Evolutionary conservation across 2,329 filamentous ascomycete genomes (phyloP), one percentile per base, ranked within the genome.

Genomic region (Exserohilum rostratum): DNA sequence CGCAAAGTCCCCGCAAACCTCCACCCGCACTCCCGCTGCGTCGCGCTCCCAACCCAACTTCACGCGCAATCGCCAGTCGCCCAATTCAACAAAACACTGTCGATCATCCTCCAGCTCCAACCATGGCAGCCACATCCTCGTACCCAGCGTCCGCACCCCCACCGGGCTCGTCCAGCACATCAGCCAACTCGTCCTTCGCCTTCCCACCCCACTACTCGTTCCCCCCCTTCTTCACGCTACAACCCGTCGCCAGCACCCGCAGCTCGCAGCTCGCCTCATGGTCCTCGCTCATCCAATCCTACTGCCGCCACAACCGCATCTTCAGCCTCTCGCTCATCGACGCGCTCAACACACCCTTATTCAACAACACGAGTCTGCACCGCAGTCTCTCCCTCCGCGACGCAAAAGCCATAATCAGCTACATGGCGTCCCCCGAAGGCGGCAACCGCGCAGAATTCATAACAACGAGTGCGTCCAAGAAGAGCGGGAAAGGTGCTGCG

Each of bases 201-300:
- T 78, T 78, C 62, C 78, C 79, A 31, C 70, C 77, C 9, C 79
- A 80, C 73, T 89, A 92, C 82, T 79, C 80, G 78, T 93, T 91
- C 80, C 90, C 90, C 0, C 88, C 90, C 70, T 93, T 95, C 87
- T 95, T 90, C 85, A 92, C 89, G 51, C 86, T 86, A 50, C 90
- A 95, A 76, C 85, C 87, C 31, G 91, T 91, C 78, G 81, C 86
- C 57, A 83, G 84, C 27, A 93, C 90, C 9, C 87, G 84, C 71
- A 85, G 88, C 76, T 86, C 88, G 40, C 91, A 95, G 71, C 87
- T 92, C 57, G 80, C 84, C 55, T 93, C 93, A 77, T 99, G 95
- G 95, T 87, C 89, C n/a, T 76, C 85, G 29, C 85, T 97, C 13
- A 86, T 98, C 70, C 91, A 92, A 57, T 77, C 87, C 70, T 97